Percentiles rank a stretch among this genome's conserved stretches.
phyloP scores from a whole-genome alignment of 805 yeast species.

The Hanseniaspora hatyaiensis region DNA sequence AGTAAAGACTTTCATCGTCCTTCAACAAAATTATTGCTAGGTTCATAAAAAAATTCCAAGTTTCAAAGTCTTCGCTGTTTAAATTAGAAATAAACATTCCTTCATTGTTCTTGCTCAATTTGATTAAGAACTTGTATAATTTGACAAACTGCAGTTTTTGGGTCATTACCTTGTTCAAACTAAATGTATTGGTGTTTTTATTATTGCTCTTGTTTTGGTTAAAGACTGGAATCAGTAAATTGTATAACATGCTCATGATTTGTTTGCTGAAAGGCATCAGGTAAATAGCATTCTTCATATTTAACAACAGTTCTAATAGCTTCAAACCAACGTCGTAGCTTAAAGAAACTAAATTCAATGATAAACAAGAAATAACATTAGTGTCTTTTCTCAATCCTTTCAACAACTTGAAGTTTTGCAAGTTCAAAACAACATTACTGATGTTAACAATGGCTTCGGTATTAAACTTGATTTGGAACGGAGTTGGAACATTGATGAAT shows the following conservation, averaged over 20 bases:
- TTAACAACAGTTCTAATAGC: not conserved
- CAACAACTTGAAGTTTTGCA: slow-evolving; percentile 45
- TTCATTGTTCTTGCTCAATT: slow-evolving; percentile 18
- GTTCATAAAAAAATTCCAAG: slow-evolving; percentile 47
- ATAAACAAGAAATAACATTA: slow-evolving; percentile 34
- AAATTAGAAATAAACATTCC: slow-evolving; percentile 11
- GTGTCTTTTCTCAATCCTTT: slow-evolving; percentile 43
- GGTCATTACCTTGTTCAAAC: slow-evolving; percentile 22
- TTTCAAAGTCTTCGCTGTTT: slow-evolving; percentile 38
- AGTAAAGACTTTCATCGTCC: slow-evolving; percentile 28
- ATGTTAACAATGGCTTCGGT: slow-evolving; percentile 44
- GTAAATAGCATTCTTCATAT: not conserved
- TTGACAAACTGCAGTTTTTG: slow-evolving; percentile 13
- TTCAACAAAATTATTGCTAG: slow-evolving; percentile 37
- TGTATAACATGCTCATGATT: slow-evolving; percentile 3
- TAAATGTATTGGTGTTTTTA: slow-evolving; percentile 10
- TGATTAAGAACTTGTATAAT: slow-evolving; percentile 11
- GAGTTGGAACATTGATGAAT: slow-evolving; percentile 43
- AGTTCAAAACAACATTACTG: slow-evolving; percentile 43
- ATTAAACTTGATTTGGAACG: slow-evolving; percentile 48
- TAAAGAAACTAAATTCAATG: slow-evolving; percentile 35
- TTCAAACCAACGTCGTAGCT: slow-evolving; percentile 27
- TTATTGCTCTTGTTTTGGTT: slow-evolving; percentile 2
- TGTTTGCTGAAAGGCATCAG: slow-evolving; percentile 10
- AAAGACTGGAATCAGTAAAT: slow-evolving; percentile 13